phyloP scores from a whole-genome alignment of 1,284 basidiomycete species.

The Exobasidium cylindrosporum region DNA sequence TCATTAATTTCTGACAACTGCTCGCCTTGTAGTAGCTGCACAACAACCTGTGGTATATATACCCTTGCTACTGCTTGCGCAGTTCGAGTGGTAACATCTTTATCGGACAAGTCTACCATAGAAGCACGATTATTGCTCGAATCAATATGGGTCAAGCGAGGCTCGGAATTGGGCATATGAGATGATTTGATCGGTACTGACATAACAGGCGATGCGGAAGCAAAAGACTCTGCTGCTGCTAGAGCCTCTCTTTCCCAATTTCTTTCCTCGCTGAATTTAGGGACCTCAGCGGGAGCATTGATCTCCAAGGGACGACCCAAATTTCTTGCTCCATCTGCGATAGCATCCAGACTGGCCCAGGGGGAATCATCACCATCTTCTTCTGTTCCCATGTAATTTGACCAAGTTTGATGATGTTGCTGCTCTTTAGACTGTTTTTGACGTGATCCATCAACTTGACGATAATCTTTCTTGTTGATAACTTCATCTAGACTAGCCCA shows the following conservation, averaged over 20 bases:
- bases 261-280: background rate
- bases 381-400: slow-evolving; percentile 31
- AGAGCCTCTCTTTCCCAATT: background rate
- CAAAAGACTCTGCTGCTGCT: background rate
- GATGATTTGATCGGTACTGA: too few species aligned
- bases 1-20: background rate
- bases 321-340: slow-evolving; percentile 23
- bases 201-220: too few species aligned
- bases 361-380: slow-evolving; percentile 31
- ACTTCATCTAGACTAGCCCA: slow-evolving; percentile 38
- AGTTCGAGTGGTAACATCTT: slow-evolving; percentile 65
- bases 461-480: too few species aligned
- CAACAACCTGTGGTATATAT: slow-evolving; percentile 66
- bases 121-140: slow-evolving; percentile 64
- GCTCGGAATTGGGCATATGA: slow-evolving; percentile 1
- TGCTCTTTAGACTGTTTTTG: background rate
- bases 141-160: slow-evolving; percentile 68
- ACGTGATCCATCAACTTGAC: background rate
- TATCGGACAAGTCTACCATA: slow-evolving; percentile 77
- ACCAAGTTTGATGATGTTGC: slow-evolving; percentile 21
- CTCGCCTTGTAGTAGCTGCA: slow-evolving; percentile 58
- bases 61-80: slow-evolving; percentile 79
- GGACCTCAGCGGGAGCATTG: background rate
- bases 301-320: background rate
- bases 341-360: slow-evolving; percentile 39